Evolutionary conservation across 148 eudicot species (phyloP).

Genomic region (Silene uniflora): DNA sequence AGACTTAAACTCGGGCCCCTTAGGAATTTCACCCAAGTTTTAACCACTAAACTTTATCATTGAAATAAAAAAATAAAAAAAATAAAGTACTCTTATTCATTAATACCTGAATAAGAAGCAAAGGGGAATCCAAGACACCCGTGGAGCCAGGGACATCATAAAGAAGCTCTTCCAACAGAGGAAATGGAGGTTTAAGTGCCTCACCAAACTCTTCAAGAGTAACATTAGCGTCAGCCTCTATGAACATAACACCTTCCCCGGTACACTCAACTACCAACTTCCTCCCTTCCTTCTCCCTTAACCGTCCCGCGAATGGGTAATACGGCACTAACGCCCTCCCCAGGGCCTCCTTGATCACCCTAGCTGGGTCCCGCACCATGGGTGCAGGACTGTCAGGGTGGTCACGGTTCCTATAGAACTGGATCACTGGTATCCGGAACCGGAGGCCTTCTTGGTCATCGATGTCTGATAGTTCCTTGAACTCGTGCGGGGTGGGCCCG

Average conservation of each 20-base stretch:
- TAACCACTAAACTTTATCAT: no score
- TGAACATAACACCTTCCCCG: constrained; percentile 23
- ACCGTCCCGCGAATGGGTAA: constrained; percentile 38
- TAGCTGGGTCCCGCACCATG: constrained; percentile 20
- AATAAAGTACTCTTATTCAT: no score
- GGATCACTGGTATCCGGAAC: constrained; percentile 23
- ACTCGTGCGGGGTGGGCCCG: constrained; percentile 30
- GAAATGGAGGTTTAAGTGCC: constrained; percentile 21
- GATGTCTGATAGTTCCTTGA: constrained; percentile 30
- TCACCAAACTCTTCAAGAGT: constrained; percentile 20
- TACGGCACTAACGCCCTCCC: constrained; percentile 33
- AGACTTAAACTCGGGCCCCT: no score
- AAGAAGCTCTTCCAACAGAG: constrained; percentile 18
- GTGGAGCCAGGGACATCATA: constrained; percentile 15
- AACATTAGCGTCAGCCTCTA: constrained; percentile 27
- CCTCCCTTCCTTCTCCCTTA: constrained; percentile 26
- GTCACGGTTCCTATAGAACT: constrained; percentile 18
- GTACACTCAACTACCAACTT: constrained; percentile 33
- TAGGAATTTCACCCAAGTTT: no score
- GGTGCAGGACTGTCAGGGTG: not conserved
- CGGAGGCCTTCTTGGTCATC: constrained; percentile 29
- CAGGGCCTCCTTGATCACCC: constrained; percentile 32
- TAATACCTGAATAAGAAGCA: constrained; percentile 30
- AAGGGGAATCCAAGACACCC: constrained; percentile 9
- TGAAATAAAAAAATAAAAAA: no score